Conservation (phyloP, 495 filamentous ascomycete species). For the Daldinia decipiens region DNA sequence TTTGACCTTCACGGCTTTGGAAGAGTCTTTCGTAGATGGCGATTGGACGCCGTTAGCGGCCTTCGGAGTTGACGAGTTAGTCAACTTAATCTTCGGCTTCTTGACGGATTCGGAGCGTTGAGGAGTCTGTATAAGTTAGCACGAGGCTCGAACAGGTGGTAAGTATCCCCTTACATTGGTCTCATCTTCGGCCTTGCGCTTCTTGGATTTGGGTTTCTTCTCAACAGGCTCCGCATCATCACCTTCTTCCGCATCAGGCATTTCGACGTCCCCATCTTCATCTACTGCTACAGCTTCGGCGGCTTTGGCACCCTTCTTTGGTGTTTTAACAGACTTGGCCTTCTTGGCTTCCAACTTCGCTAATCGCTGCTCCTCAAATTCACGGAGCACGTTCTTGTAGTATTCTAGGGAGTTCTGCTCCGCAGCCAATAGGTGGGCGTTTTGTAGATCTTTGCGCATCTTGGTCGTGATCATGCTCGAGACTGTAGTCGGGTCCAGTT, state of each 20-base stretch:
- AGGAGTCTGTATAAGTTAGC: constrained; percentile 64
- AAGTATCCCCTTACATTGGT: constrained; percentile 65
- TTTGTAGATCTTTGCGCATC: constrained; percentile 78
- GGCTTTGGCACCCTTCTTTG: constrained; percentile 72
- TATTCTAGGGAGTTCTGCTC: constrained; percentile 75
- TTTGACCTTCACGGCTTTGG: constrained; percentile 64
- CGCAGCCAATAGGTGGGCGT: constrained; percentile 76
- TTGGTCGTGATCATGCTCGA: constrained; percentile 70
- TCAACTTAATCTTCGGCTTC: constrained; percentile 72
- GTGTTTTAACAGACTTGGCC: constrained; percentile 69
- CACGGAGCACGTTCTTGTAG: constrained; percentile 79
- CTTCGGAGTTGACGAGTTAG: constrained; percentile 62
- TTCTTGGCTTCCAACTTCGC: constrained; percentile 68
- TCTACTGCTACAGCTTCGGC: constrained; percentile 51
- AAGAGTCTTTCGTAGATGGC: constrained; percentile 45
- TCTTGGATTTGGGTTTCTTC: constrained; percentile 70
- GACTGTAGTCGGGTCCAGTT: constrained; percentile 75
- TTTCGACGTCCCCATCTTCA: constrained; percentile 75
- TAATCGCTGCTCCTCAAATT: constrained; percentile 69
- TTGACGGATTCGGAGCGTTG: constrained; percentile 74
- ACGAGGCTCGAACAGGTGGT: constrained; percentile 9
- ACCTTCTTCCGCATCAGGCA: constrained; percentile 71
- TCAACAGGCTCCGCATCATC: constrained; percentile 59
- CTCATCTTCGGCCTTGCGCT: constrained; percentile 76
- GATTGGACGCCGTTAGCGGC: constrained; percentile 61